Conservation (phyloP, 768 basidiomycete genomes). For the Kwoniella sp. region DNA sequence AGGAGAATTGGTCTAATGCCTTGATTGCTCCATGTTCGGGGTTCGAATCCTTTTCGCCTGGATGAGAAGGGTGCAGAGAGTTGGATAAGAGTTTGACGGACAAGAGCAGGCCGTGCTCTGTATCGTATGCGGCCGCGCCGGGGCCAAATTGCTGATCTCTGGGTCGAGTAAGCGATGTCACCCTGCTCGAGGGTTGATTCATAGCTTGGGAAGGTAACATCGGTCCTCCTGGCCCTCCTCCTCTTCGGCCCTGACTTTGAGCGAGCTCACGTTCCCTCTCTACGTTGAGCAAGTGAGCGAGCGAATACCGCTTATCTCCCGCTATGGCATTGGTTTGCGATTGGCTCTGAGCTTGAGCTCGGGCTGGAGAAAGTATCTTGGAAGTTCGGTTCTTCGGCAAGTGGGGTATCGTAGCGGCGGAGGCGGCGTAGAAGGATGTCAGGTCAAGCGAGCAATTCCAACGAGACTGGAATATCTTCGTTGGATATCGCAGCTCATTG, state of each 20-base stretch:
- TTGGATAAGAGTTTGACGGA: conserved; percentile 41
- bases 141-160: not conserved
- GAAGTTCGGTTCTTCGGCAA: conserved; percentile 13
- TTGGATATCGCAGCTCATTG: conserved; percentile 61
- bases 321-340: conserved; percentile 36
- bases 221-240: conserved; percentile 27
- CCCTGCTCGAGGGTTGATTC: conserved; percentile 12
- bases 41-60: too few species aligned
- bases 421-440: conserved; percentile 54
- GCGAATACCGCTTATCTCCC: conserved; percentile 49
- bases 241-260: conserved; percentile 5
- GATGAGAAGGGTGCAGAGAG: too few species aligned
- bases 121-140: conserved; percentile 27
- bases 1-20: conserved; percentile 46
- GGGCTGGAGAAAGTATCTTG: conserved; percentile 7
- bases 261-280: conserved; percentile 11
- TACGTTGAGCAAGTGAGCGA: conserved; percentile 38
- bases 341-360: not conserved
- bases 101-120: conserved; percentile 43
- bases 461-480: conserved; percentile 73
- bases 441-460: conserved; percentile 92
- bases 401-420: conserved; percentile 11
- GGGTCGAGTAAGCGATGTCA: not conserved
- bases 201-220: conserved; percentile 42
- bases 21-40: conserved; percentile 5